Evolutionary conservation across 2,329 filamentous ascomycete genomes (phyloP).

Genomic region (Hypomyces rosellus): DNA sequence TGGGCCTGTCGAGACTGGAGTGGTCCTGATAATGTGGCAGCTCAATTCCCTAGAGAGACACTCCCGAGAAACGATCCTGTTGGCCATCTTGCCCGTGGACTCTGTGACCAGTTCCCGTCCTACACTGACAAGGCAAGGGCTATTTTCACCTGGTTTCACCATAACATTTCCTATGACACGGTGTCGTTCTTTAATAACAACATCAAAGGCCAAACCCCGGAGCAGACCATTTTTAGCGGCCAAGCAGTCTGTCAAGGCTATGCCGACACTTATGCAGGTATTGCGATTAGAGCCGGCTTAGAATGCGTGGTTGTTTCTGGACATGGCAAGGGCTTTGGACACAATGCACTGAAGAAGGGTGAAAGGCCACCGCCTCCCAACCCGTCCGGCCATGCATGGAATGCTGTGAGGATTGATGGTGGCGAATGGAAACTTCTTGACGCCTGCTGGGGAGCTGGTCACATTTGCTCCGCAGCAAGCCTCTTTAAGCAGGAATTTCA

Average conservation of each 20-base stretch:
- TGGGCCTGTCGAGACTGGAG: slow-evolving; percentile 85
- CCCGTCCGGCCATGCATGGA: slow-evolving; percentile 76
- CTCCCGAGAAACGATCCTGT: slow-evolving; percentile 62
- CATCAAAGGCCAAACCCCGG: slow-evolving; percentile 60
- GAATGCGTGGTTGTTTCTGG: slow-evolving; percentile 69
- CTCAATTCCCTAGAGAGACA: slow-evolving; percentile 65
- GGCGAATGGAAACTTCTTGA: slow-evolving; percentile 90
- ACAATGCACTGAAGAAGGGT: slow-evolving; percentile 55
- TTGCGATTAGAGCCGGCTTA: slow-evolving; percentile 74
- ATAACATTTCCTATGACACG: slow-evolving; percentile 85
- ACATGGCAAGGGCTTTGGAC: slow-evolving; percentile 82
- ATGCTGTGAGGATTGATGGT: slow-evolving; percentile 79
- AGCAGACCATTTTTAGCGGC: slow-evolving; percentile 68
- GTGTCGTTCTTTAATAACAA: slow-evolving; percentile 69
- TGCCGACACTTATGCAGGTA: slow-evolving; percentile 70
- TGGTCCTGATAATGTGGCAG: slow-evolving; percentile 68
- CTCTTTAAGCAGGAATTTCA: slow-evolving; percentile 64
- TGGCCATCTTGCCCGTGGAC: slow-evolving; percentile 66
- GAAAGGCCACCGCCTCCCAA: slow-evolving; percentile 58
- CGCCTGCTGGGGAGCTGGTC: slow-evolving; percentile 85
- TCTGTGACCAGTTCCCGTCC: slow-evolving; percentile 75
- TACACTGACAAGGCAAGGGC: slow-evolving; percentile 84
- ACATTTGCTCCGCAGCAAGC: slow-evolving; percentile 45
- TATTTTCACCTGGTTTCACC: slow-evolving; percentile 92
- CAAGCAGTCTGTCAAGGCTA: slow-evolving; percentile 90